Evolutionary conservation across 352 stramenopile genomes (phyloP).

Genomic region (Chrysophaeum taylorii): DNA sequence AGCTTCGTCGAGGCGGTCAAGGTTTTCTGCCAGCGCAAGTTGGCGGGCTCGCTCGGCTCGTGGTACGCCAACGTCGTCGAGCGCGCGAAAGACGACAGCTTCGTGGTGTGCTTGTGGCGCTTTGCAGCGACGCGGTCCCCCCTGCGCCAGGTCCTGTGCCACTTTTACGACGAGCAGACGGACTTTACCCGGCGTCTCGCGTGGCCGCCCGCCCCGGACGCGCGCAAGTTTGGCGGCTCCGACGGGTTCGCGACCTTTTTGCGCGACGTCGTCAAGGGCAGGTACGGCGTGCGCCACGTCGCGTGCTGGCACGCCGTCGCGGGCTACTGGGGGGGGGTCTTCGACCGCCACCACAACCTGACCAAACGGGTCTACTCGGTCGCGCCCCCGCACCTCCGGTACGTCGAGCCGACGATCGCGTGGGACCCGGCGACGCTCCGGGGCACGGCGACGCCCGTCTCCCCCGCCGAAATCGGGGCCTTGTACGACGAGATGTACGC

Average conservation of each 20-base stretch:
- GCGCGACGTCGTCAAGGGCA: constrained; percentile 23
- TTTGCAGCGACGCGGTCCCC: constrained; percentile 22
- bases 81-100: constrained; percentile 20
- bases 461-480: constrained; percentile 18
- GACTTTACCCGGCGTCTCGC: constrained; percentile 31
- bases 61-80: constrained; percentile 30
- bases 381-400: constrained; percentile 22
- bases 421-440: constrained; percentile 32
- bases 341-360: too few relatives aligned
- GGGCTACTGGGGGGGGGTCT: constrained; percentile 38
- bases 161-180: constrained; percentile 34
- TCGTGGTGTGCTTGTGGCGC: constrained; percentile 28
- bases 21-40: constrained; percentile 4
- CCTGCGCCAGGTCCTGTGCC: constrained; percentile 26
- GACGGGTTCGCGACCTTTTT: constrained; percentile 23
- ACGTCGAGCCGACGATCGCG: constrained; percentile 30
- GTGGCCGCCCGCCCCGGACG: constrained; percentile 26
- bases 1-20: background rate
- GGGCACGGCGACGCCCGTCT: constrained; percentile 24
- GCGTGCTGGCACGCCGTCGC: constrained; percentile 37
- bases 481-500: constrained; percentile 35
- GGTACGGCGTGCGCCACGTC: constrained; percentile 27
- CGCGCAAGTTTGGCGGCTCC: constrained; percentile 24
- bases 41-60: constrained; percentile 13
- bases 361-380: constrained; percentile 19